phyloP scores from a whole-genome alignment of 768 basidiomycete genomes.

The Cantharellus cinnabarinus region DNA sequence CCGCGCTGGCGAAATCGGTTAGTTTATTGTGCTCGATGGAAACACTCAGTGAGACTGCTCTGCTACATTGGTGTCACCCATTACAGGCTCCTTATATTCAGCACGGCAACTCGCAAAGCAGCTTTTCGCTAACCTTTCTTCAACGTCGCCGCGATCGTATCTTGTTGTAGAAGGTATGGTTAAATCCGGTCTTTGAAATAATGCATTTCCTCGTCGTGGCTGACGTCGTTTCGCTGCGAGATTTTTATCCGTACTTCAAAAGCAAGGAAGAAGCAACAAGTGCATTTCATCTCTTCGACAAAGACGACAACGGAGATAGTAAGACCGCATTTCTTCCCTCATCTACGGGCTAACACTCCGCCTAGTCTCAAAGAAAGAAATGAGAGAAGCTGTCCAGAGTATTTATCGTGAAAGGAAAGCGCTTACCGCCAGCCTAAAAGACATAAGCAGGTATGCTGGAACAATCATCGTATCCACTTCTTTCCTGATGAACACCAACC shows the following conservation, averaged over 20 bases:
- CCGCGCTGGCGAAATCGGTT: constrained; percentile 31
- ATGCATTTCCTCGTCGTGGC: neutral
- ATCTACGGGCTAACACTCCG: neutral
- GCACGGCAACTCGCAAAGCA: constrained; percentile 49
- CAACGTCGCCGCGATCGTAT: constrained; percentile 37
- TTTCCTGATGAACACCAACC: constrained; percentile 25
- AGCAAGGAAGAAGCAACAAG: constrained; percentile 50
- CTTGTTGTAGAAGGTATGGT: constrained; percentile 43
- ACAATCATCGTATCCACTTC: neutral
- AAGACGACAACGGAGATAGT: constrained; percentile 3
- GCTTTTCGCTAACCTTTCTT: constrained; percentile 40
- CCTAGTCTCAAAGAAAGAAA: constrained; percentile 40
- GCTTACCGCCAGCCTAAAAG: constrained; percentile 49
- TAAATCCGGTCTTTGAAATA: neutral
- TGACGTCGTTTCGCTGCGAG: constrained; percentile 16
- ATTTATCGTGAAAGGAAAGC: constrained; percentile 64
- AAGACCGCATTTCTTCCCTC: neutral
- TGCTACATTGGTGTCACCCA: neutral
- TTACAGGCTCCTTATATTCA: constrained; percentile 26
- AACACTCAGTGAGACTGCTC: too few relatives aligned
- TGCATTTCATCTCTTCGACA: constrained; percentile 8
- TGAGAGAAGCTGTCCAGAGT: constrained; percentile 63
- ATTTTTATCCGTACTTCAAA: constrained; percentile 61
- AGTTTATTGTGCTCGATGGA: neutral
- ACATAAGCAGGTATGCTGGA: constrained; percentile 12